Percentiles rank a stretch among this genome's conserved stretches.
phyloP scores from a whole-genome alignment of 306 rosid species.

The Lagenaria siceraria region DNA sequence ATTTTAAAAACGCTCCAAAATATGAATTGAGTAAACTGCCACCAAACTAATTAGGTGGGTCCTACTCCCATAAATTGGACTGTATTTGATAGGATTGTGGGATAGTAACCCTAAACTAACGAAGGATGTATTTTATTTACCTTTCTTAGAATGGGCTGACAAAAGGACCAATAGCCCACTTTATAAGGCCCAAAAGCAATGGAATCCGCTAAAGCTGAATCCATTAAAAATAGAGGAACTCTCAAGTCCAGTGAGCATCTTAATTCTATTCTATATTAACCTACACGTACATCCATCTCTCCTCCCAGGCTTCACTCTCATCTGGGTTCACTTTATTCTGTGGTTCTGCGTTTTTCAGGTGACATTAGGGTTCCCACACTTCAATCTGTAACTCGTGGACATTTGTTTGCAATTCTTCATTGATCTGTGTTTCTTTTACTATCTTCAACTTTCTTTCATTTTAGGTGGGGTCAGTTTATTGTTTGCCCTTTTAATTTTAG shows the following conservation, averaged over 20 bases:
- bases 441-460: background rate
- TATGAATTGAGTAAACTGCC: no score
- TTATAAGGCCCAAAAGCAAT: background rate
- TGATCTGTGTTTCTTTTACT: background rate
- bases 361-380: constrained; percentile 19
- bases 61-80: no score
- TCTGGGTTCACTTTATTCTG: constrained; percentile 26
- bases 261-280: constrained; percentile 2
- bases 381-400: background rate
- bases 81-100: no score
- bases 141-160: background rate
- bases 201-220: background rate
- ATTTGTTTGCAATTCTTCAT: background rate
- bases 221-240: background rate
- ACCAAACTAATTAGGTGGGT: no score
- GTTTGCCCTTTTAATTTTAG: background rate
- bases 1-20: no score
- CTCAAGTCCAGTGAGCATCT: background rate
- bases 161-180: background rate
- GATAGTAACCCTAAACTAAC: no score
- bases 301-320: background rate
- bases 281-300: constrained; percentile 14
- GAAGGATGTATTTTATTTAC: background rate
- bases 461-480: background rate
- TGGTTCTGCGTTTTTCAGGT: constrained; percentile 44